Evolutionary conservation across 2,329 filamentous ascomycete species (phyloP), one percentile per base, ranked within the genome.

Genomic region (Paracoccidioides lutzii): DNA sequence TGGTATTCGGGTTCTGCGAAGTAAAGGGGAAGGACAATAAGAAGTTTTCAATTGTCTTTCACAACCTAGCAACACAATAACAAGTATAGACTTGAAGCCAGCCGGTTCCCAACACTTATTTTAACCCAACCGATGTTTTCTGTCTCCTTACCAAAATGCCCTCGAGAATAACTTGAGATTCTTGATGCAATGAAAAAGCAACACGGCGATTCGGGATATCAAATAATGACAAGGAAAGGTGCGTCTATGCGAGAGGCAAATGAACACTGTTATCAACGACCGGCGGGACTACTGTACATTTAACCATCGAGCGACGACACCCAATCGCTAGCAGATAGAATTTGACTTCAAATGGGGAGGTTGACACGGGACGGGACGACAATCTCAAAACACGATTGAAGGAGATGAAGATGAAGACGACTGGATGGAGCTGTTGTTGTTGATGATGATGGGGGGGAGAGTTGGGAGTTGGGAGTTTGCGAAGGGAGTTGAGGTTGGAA

Each of bases 1-100:
- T 42, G 53, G 57, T 56, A 61, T 61, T 60, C 57, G 59, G 61
- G 53, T 59, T 59, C 14, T 58, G 49, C 42, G 45, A 48, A 55
- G 35, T 43, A 58, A 46, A 54, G 41, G 3, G 5, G 45, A 49
- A 46, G 37, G 53, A 33, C 35, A 45, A 40, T 60, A 53, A 41
- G 22, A 59, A 50, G 46, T 37, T 32, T 53, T 56, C 53, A 28
- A 49, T 46, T 30, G 35, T 40, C 35, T 54, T 45, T 54, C 35
- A 40, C 53, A 54, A 30, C 37, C 53, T 48, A 54, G 43, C 53
- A 54, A 54, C 53, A 54, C 43, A 22, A 48, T 38, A 41, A 45
- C 43, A 28, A 48, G 42, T 30, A 54, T 54, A 41, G 37, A 38
- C 33, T 32, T 41, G 33, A 45, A 54, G 28, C 53, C 44, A 54